Evolutionary conservation across 176 grass and related monocot species (phyloP), one percentile per base, ranked within the genome.

Genomic region (Triticum timopheevii): DNA sequence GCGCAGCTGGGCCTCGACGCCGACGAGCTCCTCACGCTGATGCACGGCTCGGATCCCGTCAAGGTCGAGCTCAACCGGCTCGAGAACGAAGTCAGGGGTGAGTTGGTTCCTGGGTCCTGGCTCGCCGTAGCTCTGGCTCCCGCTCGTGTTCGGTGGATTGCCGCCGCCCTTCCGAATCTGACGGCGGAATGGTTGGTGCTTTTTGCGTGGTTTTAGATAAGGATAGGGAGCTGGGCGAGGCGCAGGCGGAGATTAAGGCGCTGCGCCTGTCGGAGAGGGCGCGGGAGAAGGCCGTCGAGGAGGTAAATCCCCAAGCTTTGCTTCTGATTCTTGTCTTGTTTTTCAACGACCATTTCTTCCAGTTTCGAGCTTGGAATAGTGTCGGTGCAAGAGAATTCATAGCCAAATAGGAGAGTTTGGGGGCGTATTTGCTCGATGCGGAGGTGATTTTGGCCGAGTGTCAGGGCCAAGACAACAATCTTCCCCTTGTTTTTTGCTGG

Each of bases 31-130:
- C 89, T 98, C 79, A 88, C 88, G 65, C 92, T 98, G 61, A 87
- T 98, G 82, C 97, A 98, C 78, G 94, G 97, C 3, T 98, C 97
- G 88, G 94, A 98, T 98, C 96, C 96, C 86, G 89, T 98, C 84
- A 98, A 90, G 89, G 92, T 98, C n/a, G 96, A 98, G 82, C 93
- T 98, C 76, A 96, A 80, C 74, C 90, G 96, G 47, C 94, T 98
- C 40, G 96, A 98, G 88, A 98, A 98, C 52, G 93, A 98, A 92
- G 90, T 96, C 65, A 91, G 92, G 91, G 94, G 97, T 98, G 90
- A 90, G 96, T 65, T 87, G 75, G 83, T 80, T 88, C 36, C 36
- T 38, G 36, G 28, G 28, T 30, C 42, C 28, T 49, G 83, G 59
- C 74, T 59, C 15, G 39, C 24, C 59, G 39, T 17, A 28, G 24